A percentile compares a stretch with the other conserved stretches of the same genome.
Conservation (phyloP, 768 basidiomycete species). For the Chalciporus chontae region DNA sequence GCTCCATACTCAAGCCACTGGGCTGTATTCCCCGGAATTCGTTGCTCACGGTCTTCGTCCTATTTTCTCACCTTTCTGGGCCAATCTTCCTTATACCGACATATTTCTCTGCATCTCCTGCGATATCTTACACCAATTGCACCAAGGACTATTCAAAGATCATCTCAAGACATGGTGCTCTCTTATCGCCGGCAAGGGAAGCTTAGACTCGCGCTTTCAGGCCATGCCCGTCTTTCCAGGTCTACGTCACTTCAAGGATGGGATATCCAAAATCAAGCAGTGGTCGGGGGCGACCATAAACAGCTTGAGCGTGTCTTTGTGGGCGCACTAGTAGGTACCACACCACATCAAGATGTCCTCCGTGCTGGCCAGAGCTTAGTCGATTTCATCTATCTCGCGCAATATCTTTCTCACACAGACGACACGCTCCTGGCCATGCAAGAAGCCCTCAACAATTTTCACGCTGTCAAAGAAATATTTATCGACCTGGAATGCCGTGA, state of each 20-base stretch:
- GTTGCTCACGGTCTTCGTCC: constrained; percentile 5
- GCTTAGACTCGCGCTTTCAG: constrained; percentile 14
- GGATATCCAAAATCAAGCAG: constrained; percentile 29
- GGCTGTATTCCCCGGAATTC: too few relatives aligned
- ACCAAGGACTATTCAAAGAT: constrained; percentile 46
- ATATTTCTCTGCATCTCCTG: constrained; percentile 34
- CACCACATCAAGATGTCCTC: neutral
- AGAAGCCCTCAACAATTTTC: constrained; percentile 24
- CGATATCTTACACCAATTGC: constrained; percentile 44
- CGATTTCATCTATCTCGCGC: constrained; percentile 39
- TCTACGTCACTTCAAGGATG: constrained; percentile 26
- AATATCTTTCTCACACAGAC: constrained; percentile 30
- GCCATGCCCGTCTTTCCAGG: constrained; percentile 6
- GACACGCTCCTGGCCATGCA: constrained; percentile 25
- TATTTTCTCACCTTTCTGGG: constrained; percentile 14
- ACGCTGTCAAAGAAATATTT: constrained; percentile 31
- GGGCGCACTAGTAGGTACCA: constrained; percentile 1
- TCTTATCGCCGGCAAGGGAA: constrained; percentile 1
- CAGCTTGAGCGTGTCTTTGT: constrained; percentile 34
- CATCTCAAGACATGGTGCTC: constrained; percentile 38
- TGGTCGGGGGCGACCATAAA: constrained; percentile 34
- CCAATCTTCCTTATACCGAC: neutral
- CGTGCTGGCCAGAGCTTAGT: constrained; percentile 15
- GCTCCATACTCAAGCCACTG: too few relatives aligned
- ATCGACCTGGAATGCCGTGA: constrained; percentile 18